Evolutionary conservation across 2,329 filamentous ascomycete genomes (phyloP), one percentile per base, ranked within the genome.

Genomic region (Colletotrichum acutatum): DNA sequence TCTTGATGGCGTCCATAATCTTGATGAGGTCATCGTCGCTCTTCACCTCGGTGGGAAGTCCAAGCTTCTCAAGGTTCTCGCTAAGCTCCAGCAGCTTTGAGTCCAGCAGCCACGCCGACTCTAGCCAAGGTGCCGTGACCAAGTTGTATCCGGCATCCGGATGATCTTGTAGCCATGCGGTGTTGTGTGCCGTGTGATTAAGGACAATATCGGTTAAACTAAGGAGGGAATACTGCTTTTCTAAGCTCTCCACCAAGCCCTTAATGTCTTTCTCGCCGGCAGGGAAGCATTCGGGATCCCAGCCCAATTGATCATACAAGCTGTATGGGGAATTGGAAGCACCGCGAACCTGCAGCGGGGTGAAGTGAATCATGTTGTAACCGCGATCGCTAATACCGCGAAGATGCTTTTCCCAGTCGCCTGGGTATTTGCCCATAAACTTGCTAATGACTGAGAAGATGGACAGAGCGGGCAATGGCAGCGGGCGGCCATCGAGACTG

Each of bases 311-410:
- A 79, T 99, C 94, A 81, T 93, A 98, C 78, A 99, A 90, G 82
- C 97, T 99, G 86, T 98, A 99, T 0, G 97, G 97, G 1, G 97
- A 99, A 80, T 99, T 98, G 65, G 97, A 99, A 57, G 87, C 89
- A 70, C 97, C 97, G 72, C 97, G 92, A 71, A 93, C 88, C 87
- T 97, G 97, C 76, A 99, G 86, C 11, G 97, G 97, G 2, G 97
- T 98, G 82, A 99, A 99, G 83, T 99, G 97, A 73, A 99, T 91
- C 95, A 98, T 98, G 84, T 99, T 99, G 88, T 99, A 99, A 58
- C 95, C 95, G 74, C 97, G 90, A 78, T 94, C 91, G 80, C 94
- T 94, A 81, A 99, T 98, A 32, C 97, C 95, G 69, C 90, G 89
- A 70, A 99, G 85, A 81, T 98, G 96, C 64, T 91, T 93, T 80